These are phyloP conservation scores for Sesbania bispinosa DNA, from an alignment of 306 rosid species.

Conservation along the genomic window DNA sequence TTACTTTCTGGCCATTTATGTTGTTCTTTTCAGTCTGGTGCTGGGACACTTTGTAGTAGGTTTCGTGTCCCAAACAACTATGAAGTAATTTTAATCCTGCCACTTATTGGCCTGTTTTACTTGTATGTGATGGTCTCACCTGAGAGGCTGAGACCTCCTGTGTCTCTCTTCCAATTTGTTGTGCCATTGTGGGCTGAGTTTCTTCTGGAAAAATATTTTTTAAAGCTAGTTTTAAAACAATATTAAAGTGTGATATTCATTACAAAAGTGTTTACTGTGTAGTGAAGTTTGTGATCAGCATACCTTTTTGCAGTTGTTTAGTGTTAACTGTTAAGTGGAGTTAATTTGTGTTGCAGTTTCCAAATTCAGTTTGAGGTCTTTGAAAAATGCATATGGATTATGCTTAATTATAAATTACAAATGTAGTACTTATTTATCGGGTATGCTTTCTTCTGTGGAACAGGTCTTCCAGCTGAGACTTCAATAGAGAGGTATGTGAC, in stretches of 20 bases:
- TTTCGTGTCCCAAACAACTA: not conserved
- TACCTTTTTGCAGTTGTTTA: constrained; percentile 12
- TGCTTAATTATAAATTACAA: not conserved
- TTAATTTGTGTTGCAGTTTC: not conserved
- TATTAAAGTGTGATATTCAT: not conserved
- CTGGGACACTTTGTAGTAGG: not conserved
- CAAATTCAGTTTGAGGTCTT: not conserved
- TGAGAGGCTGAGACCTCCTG: not conserved
- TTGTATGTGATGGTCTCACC: not conserved
- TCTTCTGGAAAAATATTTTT: not conserved
- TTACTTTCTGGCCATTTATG: not conserved
- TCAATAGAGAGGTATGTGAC: constrained; percentile 84
- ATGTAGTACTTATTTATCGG: constrained; percentile 12
- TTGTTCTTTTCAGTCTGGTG: not conserved
- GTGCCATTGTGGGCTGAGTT: not conserved
- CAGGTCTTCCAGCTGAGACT: constrained; percentile 97
- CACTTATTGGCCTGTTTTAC: not conserved
- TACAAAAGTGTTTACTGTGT: not conserved
- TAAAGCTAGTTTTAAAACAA: not conserved
- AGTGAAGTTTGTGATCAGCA: constrained; percentile 3
- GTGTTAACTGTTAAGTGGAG: not conserved
- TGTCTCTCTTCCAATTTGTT: not conserved
- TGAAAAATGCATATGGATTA: not conserved
- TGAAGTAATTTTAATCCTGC: not conserved
- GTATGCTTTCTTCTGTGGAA: constrained; percentile 25